A percentile compares a stretch with the other conserved stretches of the same genome.
Evolutionary conservation across 768 basidiomycete genomes (phyloP).

Genomic region (Termitomyces sp.): DNA sequence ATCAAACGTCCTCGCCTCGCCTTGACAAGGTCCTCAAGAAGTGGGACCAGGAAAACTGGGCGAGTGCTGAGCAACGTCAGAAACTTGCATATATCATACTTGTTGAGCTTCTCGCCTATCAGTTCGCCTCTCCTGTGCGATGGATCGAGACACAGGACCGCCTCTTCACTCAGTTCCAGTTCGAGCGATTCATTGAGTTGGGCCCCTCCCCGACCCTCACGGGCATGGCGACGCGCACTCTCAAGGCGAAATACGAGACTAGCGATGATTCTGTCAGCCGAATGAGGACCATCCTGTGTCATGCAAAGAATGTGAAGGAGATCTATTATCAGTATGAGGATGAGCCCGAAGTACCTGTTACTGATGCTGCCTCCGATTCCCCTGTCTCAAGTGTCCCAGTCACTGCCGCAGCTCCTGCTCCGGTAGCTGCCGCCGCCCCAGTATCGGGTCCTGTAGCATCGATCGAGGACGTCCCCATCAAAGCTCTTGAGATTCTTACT

Average conservation of each 20-base stretch:
- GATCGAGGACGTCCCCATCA: constrained; percentile 88
- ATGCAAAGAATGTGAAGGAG: constrained; percentile 93
- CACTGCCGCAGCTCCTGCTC: constrained; percentile 33
- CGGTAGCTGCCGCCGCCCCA: constrained; percentile 39
- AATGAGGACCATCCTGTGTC: constrained; percentile 80
- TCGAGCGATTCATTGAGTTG: constrained; percentile 93
- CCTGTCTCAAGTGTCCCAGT: constrained; percentile 30
- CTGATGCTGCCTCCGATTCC: constrained; percentile 29
- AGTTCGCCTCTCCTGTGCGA: constrained; percentile 96
- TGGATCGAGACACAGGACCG: constrained; percentile 99
- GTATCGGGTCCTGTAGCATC: constrained; percentile 61
- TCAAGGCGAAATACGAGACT: constrained; percentile 91
- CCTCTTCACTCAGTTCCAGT: constrained; percentile 79
- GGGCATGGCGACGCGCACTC: constrained; percentile 88
- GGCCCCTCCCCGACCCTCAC: constrained; percentile 96
- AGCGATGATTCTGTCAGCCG: constrained; percentile 81
- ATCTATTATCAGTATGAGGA: constrained; percentile 97
- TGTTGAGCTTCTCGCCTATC: constrained; percentile 95
- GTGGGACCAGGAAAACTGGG: constrained; percentile 95
- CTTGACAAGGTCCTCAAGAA: constrained; percentile 91
- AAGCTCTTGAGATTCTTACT: constrained; percentile 82
- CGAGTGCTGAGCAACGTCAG: constrained; percentile 73
- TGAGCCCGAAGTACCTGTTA: constrained; percentile 46
- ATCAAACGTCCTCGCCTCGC: constrained; percentile 92
- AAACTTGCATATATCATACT: constrained; percentile 94